Percentiles rank a stretch among this genome's conserved stretches.
Conservation (phyloP, 108 stramenopile genomes). For the Stephanodiscus triporus region DNA sequence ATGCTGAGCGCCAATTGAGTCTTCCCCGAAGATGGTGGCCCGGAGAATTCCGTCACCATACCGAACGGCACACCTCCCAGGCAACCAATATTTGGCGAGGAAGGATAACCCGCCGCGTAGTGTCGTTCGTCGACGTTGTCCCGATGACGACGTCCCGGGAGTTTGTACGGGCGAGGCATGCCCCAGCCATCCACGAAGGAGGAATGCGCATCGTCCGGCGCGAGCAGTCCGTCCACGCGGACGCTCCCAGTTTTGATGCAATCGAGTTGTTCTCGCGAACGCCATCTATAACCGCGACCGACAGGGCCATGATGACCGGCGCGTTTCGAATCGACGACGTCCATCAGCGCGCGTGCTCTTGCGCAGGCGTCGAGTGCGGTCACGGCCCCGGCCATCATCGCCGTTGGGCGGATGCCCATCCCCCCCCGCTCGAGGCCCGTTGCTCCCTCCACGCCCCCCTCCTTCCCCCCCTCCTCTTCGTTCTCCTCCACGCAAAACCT, state of each 20-base stretch:
- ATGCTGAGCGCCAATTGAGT: conserved; percentile 49
- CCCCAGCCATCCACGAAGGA: conserved; percentile 20
- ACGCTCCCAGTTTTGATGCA: conserved; percentile 36
- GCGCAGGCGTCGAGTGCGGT: conserved; percentile 41
- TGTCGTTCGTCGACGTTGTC: background rate
- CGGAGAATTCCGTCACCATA: conserved; percentile 49
- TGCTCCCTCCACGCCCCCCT: background rate
- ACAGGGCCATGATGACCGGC: too few species aligned
- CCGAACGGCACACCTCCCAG: conserved; percentile 42
- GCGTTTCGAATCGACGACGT: background rate
- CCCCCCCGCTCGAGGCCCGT: background rate
- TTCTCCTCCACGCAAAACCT: conserved; percentile 13
- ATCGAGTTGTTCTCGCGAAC: background rate
- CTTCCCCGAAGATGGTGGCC: conserved; percentile 50
- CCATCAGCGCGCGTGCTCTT: conserved; percentile 5
- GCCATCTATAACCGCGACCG: too few species aligned
- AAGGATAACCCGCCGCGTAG: background rate
- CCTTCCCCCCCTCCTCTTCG: background rate
- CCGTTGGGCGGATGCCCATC: conserved; percentile 8
- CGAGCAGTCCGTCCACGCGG: conserved; percentile 34
- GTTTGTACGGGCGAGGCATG: conserved; percentile 22
- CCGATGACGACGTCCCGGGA: background rate
- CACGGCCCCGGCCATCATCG: conserved; percentile 27
- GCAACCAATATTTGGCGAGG: background rate
- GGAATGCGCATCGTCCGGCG: conserved; percentile 11